Base-by-base conservation (phyloP, 176 grass and related monocot genomes). In the Avena eriantha region DNA sequence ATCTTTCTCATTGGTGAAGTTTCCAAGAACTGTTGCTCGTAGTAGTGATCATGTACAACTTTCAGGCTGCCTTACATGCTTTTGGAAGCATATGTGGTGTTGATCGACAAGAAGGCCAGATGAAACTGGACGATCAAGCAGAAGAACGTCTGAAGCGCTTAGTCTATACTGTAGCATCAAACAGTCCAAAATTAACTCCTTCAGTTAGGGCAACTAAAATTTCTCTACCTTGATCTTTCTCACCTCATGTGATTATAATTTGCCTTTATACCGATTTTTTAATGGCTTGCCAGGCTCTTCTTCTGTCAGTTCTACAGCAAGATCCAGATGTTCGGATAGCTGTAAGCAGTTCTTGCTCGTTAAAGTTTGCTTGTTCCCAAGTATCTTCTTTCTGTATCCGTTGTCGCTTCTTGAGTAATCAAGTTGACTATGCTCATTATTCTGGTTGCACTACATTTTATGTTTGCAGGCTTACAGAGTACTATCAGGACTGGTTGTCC, bases 1-100 rank as follows among this genome's bases (percentile, higher is more conserved):
- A 66, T 22, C 49, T 61, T 34, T 34, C 65, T 66, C 22, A 55
- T 22, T n/a, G 22, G 24, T 19, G 17, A 89, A 59, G 35, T 71
- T 47, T 45, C 68, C 80, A 83, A 66, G 75, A 80, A 78, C 15
- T 33, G 13, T 34, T 64, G 11, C 4, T 48, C 43, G 55, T 77
- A 34, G 57, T 18, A 10, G 57, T 73, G 63, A 23, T 75, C 1
- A 22, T 88, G 34, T 64, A 39, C 36, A 75, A 51, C 80, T 69
- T 87, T 77, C 75, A 98, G 96, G 96, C 96, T 83, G 86, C 91
- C 80, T 92, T 98, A 54, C 96, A 94, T 86, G 93, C 96, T 23
- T 90, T 98, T 79, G 93, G 92, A 87, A 95, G 92, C 67, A 94
- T 98, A 71, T 98, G 92, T 84, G 96, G 96, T 70, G 88, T 81